Base-by-base conservation (phyloP, 1,139 yeast genomes). In the Saccharomycopsis hybrid region DNA sequence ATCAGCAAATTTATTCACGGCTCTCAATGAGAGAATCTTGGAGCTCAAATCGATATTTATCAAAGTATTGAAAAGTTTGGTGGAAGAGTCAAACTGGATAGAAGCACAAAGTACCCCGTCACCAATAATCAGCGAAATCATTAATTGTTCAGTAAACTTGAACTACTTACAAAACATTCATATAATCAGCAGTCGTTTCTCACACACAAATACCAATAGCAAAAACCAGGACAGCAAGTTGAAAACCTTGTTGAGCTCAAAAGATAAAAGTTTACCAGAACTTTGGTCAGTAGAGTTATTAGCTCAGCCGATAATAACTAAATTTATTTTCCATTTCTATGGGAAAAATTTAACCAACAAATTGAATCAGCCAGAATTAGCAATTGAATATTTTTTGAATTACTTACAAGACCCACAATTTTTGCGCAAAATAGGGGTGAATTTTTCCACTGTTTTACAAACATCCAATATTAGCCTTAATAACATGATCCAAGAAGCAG, bases 271-370 rank as follows among this genome's bases (percentile, higher is more conserved):
- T 24, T 39, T 39, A 8, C 33, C 41, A 24, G 39, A 41, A 13
- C 3, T 27, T 4, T 52, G 55, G 55, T 35, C 49, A n/a, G 13
- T 52, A 2, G 54, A 50, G 18, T 40, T 45, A 3, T 30, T 52
- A 7, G 33, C 46, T n/a, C 46, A 41, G 8, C 52, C 55, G 13
- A 50, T 49, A 7, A 43, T 52, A 7, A 47, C 54, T 2, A 49
- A 50, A 33, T 52, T 52, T 30, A 47, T 52, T 8, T 52, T 41
- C 36, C 55, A 52, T 43, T 52, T 52, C 39, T 52, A 40, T 45
- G 54, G 54, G 25, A 52, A 52, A 36, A 50, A 46, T 18, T 29
- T 47, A 24, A 52, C 55, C 5, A 52, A 52, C 35, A 52, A 52
- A 29, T 18, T 52, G 8, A 45, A 43, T 41, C 53, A 52, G 30